Evolutionary conservation across 495 filamentous ascomycete species (phyloP).

Genomic region (Podospora sp.): DNA sequence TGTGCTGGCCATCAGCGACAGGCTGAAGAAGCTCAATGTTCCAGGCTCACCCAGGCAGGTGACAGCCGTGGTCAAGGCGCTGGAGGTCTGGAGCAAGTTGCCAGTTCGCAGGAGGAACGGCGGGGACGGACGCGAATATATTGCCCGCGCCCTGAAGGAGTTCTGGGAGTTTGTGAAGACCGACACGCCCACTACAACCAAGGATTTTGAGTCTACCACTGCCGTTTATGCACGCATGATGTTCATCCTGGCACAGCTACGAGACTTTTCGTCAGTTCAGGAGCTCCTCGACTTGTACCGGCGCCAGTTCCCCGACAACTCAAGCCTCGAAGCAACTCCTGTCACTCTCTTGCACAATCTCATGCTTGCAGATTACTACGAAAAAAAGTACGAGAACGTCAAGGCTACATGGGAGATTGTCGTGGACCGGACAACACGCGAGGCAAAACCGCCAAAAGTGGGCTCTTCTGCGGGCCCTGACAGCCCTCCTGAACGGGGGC

Average conservation of each 20-base stretch:
- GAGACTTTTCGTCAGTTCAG: constrained; percentile 55
- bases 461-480: neutral
- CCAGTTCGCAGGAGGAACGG: constrained; percentile 19
- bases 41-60: constrained; percentile 35
- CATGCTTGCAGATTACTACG: constrained; percentile 63
- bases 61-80: constrained; percentile 38
- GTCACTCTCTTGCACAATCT: constrained; percentile 63
- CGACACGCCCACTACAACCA: constrained; percentile 65
- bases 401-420: constrained; percentile 35
- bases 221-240: constrained; percentile 58
- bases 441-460: neutral
- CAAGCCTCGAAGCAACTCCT: constrained; percentile 43
- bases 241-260: constrained; percentile 59
- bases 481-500: constrained; percentile 35
- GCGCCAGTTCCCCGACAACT: constrained; percentile 37
- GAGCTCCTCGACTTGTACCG: constrained; percentile 60
- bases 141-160: constrained; percentile 43
- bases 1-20: constrained; percentile 35
- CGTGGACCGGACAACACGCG: neutral
- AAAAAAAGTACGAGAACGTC: constrained; percentile 59
- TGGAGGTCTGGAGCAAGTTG: constrained; percentile 38
- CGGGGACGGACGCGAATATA: constrained; percentile 24
- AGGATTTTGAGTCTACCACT: constrained; percentile 48
- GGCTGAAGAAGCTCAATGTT: constrained; percentile 39
- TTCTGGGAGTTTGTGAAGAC: constrained; percentile 27